phyloP scores from a whole-genome alignment of 176 grass and related monocot genomes.

The Elaeis guineensis region DNA sequence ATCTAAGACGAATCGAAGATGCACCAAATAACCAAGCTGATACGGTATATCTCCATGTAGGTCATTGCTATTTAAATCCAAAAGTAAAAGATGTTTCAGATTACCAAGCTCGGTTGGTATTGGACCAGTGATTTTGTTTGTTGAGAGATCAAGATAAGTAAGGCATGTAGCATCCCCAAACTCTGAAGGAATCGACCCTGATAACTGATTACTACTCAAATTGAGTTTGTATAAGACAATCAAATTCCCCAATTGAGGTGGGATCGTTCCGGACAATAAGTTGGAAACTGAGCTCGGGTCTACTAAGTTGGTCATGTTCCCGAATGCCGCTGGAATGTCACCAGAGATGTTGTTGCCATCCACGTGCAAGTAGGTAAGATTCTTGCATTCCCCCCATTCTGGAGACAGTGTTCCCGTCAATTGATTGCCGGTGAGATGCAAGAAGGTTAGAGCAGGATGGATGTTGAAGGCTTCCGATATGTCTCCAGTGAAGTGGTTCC shows the following conservation, averaged over 20 bases:
- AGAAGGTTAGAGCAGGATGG: constrained; percentile 5
- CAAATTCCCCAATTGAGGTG: constrained; percentile 29
- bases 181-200: constrained; percentile 28
- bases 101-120: constrained; percentile 44
- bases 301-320: constrained; percentile 19
- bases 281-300: constrained; percentile 52
- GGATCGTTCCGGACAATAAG: constrained; percentile 31
- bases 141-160: constrained; percentile 44
- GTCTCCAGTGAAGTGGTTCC: constrained; percentile 11
- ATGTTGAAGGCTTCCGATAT: constrained; percentile 9
- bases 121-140: constrained; percentile 34
- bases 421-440: constrained; percentile 27
- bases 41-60: background rate
- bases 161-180: constrained; percentile 24
- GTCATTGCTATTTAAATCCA: too few relatives aligned
- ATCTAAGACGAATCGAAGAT: too few relatives aligned
- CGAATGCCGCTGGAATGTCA: constrained; percentile 30
- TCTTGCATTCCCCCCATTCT: constrained; percentile 42
- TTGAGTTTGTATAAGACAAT: constrained; percentile 41
- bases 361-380: constrained; percentile 42
- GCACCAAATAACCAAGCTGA: too few relatives aligned
- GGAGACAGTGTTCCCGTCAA: constrained; percentile 15
- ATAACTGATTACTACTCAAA: constrained; percentile 47
- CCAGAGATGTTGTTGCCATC: constrained; percentile 56
- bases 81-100: background rate